phyloP scores from a whole-genome alignment of 1,139 yeast genomes.

The Suhomyces bokatorum region DNA sequence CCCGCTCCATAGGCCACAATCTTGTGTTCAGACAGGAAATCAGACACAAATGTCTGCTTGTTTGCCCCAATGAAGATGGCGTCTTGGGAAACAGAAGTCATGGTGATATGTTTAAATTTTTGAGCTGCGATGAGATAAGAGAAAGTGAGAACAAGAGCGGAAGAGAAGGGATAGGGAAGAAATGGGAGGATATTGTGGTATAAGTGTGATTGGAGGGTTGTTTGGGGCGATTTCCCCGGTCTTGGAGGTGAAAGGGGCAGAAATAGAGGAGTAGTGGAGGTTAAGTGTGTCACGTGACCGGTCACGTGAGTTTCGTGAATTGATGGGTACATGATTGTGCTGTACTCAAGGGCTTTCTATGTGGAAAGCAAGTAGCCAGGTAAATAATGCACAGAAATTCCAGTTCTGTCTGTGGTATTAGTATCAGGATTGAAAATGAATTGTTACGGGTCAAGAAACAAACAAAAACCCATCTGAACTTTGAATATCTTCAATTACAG shows the following conservation, averaged over 20 bases:
- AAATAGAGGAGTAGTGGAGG: neutral
- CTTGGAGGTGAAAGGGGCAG: neutral
- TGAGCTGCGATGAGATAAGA: conserved; percentile 4
- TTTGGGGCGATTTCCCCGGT: neutral
- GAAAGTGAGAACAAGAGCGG: neutral
- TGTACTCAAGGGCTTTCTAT: too few relatives aligned
- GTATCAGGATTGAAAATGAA: too few relatives aligned
- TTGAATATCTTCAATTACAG: too few relatives aligned
- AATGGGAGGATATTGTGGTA: neutral
- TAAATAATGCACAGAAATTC: too few relatives aligned
- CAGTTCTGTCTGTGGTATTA: too few relatives aligned
- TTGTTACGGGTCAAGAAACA: too few relatives aligned
- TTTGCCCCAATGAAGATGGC: conserved; percentile 81
- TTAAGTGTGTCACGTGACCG: neutral
- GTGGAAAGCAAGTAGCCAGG: too few relatives aligned
- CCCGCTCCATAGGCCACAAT: conserved; percentile 79
- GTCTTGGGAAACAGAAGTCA: conserved; percentile 31
- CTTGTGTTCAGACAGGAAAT: conserved; percentile 41
- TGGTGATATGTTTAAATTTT: conserved; percentile 1
- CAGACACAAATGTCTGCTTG: conserved; percentile 68
- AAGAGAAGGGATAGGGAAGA: neutral
- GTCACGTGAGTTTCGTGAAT: neutral
- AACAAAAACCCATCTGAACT: too few relatives aligned
- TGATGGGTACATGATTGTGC: neutral
- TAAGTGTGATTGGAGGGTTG: neutral